Percentiles rank a stretch among this genome's conserved stretches.
Conservation (phyloP, 2,329 filamentous ascomycete species). For the Fusarium agapanthi region DNA sequence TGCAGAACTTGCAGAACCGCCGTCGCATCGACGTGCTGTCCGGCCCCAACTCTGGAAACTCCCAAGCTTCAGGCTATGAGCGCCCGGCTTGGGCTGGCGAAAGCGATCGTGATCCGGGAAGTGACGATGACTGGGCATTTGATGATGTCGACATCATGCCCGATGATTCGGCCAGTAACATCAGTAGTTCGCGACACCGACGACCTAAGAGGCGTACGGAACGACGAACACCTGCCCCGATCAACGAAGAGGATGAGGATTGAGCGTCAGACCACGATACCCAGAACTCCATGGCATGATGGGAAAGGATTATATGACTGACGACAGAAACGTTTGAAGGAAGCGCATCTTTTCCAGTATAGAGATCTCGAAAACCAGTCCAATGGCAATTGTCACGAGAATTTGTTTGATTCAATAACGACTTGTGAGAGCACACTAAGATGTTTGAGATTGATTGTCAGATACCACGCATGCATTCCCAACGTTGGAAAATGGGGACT, state of each 20-base stretch:
- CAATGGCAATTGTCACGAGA: constrained; percentile 26
- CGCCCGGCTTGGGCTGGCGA: constrained; percentile 50
- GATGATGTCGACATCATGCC: constrained; percentile 73
- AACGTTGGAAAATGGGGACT: neutral
- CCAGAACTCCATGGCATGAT: neutral
- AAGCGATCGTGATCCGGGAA: constrained; percentile 58
- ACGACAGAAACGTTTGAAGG: constrained; percentile 32
- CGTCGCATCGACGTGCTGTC: constrained; percentile 65
- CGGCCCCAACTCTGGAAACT: constrained; percentile 57
- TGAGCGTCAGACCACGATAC: constrained; percentile 16
- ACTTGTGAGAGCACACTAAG: constrained; percentile 12
- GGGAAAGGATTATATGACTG: constrained; percentile 19
- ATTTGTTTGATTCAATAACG: constrained; percentile 32
- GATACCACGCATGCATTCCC: constrained; percentile 41
- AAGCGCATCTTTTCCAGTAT: constrained; percentile 31
- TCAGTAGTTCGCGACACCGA: constrained; percentile 74
- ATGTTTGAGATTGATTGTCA: constrained; percentile 35
- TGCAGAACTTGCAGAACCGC: constrained; percentile 68
- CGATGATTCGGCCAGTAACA: constrained; percentile 84
- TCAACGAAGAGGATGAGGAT: constrained; percentile 78
- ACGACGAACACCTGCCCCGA: constrained; percentile 75
- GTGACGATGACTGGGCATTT: constrained; percentile 66
- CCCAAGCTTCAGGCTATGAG: constrained; percentile 56
- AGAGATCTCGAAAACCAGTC: constrained; percentile 32
- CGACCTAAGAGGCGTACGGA: constrained; percentile 74